Evolutionary conservation across 1,284 basidiomycete species (phyloP).

Genomic region (Cryptococcus jaspeensis): DNA sequence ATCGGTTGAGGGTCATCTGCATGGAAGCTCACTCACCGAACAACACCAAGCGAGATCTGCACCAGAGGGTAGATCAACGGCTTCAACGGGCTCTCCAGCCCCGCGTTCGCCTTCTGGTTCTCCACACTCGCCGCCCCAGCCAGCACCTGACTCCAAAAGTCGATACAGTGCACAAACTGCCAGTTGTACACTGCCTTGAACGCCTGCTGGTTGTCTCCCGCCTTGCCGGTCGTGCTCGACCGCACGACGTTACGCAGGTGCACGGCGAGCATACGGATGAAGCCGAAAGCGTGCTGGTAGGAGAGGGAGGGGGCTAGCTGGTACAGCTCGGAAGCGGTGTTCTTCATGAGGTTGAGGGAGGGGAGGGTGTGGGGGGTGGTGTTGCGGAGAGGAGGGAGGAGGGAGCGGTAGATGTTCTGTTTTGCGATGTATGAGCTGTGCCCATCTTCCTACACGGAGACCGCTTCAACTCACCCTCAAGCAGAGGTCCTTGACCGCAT

Average conservation of each 20-base stretch:
- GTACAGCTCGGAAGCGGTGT: conserved; percentile 90
- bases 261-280: conserved; percentile 93
- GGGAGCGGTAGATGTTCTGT: conserved; percentile 76
- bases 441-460: neutral
- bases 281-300: conserved; percentile 95
- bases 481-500: conserved; percentile 77
- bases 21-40: conserved; percentile 65
- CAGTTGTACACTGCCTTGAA: conserved; percentile 96
- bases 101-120: conserved; percentile 56
- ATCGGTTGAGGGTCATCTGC: neutral
- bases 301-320: conserved; percentile 60
- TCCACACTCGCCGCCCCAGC: conserved; percentile 70
- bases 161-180: conserved; percentile 94
- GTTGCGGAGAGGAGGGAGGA: conserved; percentile 72
- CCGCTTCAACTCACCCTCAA: conserved; percentile 64
- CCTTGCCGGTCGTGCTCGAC: conserved; percentile 32
- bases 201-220: conserved; percentile 63
- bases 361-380: conserved; percentile 85
- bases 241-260: conserved; percentile 68
- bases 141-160: conserved; percentile 95
- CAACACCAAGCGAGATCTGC: conserved; percentile 88
- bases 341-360: conserved; percentile 97
- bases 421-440: neutral
- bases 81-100: conserved; percentile 72
- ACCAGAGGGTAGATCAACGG: conserved; percentile 92